Percentiles rank a stretch among this genome's conserved stretches.
These are phyloP conservation scores for Leptomonas pyrrhocoris DNA, from an alignment of 208 protist species.

Conservation along the genomic window DNA sequence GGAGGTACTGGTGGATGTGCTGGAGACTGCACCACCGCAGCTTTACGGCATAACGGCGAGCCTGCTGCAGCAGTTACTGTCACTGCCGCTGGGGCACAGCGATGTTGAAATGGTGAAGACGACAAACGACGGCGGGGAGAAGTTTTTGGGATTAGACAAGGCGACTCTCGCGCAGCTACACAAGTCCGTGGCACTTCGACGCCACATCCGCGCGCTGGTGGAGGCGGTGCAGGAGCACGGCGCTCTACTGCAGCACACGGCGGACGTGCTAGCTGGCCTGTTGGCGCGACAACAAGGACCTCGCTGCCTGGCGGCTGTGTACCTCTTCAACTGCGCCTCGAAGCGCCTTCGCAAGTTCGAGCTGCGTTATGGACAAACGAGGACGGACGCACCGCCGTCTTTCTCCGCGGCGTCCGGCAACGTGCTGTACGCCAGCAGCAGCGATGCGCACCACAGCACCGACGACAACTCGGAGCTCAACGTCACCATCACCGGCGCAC, in stretches of 20 bases:
- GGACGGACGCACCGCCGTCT: neutral
- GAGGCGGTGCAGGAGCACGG: constrained; percentile 44
- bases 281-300: constrained; percentile 44
- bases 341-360: constrained; percentile 49
- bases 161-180: constrained; percentile 11
- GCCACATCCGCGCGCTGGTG: constrained; percentile 51
- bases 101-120: constrained; percentile 2
- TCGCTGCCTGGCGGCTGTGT: constrained; percentile 45
- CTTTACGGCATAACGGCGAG: constrained; percentile 61
- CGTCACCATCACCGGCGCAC: constrained; percentile 45
- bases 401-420: neutral
- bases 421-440: neutral
- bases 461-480: constrained; percentile 35
- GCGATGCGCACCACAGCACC: constrained; percentile 5
- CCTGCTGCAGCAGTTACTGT: constrained; percentile 53
- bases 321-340: constrained; percentile 46
- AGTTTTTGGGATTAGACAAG: constrained; percentile 10
- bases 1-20: constrained; percentile 51
- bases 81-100: constrained; percentile 58
- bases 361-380: constrained; percentile 4
- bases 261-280: constrained; percentile 49
- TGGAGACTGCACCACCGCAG: constrained; percentile 54
- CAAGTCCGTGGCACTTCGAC: constrained; percentile 41
- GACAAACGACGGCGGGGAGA: neutral
- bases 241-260: constrained; percentile 48